These are phyloP conservation scores for Lotus japonicus DNA, from an alignment of 306 rosid species.

Conservation along the genomic window DNA sequence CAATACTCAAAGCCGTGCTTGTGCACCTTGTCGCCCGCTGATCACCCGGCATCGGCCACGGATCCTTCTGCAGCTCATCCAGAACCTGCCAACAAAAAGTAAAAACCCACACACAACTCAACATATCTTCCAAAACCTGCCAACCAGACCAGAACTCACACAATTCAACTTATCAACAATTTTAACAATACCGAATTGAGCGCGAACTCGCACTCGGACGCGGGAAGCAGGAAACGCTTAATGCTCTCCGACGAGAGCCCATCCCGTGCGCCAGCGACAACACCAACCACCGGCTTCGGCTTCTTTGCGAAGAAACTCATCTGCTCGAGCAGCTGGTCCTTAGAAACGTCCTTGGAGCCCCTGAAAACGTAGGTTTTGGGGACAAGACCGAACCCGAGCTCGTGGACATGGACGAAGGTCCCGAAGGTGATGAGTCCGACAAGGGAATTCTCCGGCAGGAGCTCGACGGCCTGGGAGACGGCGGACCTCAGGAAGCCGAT, in stretches of 20 bases:
- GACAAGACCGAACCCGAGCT: constrained; percentile 65
- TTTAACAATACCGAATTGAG: constrained; percentile 57
- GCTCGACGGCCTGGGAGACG: constrained; percentile 65
- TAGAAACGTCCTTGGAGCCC: constrained; percentile 71
- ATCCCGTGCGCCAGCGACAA: constrained; percentile 84
- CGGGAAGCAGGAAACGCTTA: constrained; percentile 70
- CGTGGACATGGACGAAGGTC: constrained; percentile 75
- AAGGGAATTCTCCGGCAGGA: constrained; percentile 78
- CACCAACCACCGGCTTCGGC: constrained; percentile 70
- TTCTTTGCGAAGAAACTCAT: constrained; percentile 73
- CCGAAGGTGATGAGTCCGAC: constrained; percentile 86
- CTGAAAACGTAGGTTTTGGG: constrained; percentile 76
- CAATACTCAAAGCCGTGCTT: constrained; percentile 76
- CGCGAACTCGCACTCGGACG: constrained; percentile 76
- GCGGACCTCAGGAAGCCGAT: constrained; percentile 63
- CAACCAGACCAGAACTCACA: not conserved
- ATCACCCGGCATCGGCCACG: constrained; percentile 79
- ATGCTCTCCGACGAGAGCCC: constrained; percentile 77
- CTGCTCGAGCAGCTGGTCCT: constrained; percentile 85
- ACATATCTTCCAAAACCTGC: constrained; percentile 45
- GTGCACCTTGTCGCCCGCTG: constrained; percentile 83
- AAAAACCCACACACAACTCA: not conserved
- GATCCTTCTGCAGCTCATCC: constrained; percentile 97
- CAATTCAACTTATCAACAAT: no score
- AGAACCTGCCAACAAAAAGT: constrained; percentile 43